These are phyloP conservation scores for Xylariaceae sp. DNA, from an alignment of 2,329 filamentous ascomycete genomes.

Conservation along the genomic window DNA sequence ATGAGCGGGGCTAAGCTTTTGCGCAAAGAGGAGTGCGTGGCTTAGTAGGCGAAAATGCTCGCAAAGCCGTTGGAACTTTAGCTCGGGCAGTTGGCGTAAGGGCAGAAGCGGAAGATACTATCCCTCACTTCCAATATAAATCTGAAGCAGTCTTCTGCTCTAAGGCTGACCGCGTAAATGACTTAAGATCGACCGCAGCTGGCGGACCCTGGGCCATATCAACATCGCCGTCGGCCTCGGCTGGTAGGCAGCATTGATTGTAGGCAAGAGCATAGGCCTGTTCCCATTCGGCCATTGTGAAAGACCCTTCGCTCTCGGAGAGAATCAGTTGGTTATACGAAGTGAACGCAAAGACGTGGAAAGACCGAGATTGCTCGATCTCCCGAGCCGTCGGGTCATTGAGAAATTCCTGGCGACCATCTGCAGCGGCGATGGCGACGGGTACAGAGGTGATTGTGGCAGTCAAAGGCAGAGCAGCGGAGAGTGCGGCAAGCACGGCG, in stretches of 20 bases:
- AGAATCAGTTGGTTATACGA: conserved; percentile 68
- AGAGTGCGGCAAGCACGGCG: conserved; percentile 71
- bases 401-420: conserved; percentile 41
- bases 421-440: conserved; percentile 51
- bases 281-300: conserved; percentile 74
- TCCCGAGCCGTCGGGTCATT: conserved; percentile 61
- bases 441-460: conserved; percentile 65
- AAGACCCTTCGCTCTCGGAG: conserved; percentile 76
- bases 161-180: conserved; percentile 59
- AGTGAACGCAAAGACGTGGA: conserved; percentile 84
- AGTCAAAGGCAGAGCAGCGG: conserved; percentile 76
- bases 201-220: conserved; percentile 43
- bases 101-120: background rate
- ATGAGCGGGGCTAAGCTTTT: too few relatives aligned
- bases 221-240: conserved; percentile 38
- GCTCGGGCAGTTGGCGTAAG: background rate
- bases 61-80: too few relatives aligned
- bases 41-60: too few relatives aligned
- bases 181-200: conserved; percentile 49
- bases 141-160: conserved; percentile 39
- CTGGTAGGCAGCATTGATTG: conserved; percentile 54
- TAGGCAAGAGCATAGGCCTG: conserved; percentile 62
- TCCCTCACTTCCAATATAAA: conserved; percentile 52
- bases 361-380: conserved; percentile 60
- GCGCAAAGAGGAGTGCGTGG: too few relatives aligned